Conservation (phyloP, 1,284 basidiomycete genomes). For the Apiotrichum brassicae region DNA sequence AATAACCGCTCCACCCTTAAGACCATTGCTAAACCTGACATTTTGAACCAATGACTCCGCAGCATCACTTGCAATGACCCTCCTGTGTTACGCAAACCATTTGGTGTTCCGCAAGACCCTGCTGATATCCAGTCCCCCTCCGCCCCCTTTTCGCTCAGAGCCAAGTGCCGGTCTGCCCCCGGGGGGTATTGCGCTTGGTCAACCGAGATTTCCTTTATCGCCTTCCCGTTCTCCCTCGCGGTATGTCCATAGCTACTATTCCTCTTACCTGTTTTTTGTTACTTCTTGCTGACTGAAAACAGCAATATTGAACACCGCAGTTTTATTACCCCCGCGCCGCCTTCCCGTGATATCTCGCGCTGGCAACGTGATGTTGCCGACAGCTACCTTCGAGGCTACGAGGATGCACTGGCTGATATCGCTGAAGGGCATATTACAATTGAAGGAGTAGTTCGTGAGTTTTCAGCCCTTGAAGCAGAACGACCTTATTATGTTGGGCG, state of each 20-base stretch:
- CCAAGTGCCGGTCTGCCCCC: no score
- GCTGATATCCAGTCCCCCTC: background rate
- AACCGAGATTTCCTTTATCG: background rate
- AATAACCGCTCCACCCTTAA: no score
- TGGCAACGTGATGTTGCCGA: constrained; percentile 2
- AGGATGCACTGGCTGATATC: constrained; percentile 10
- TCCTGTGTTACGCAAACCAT: no score
- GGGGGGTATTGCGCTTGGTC: background rate
- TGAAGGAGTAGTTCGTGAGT: constrained; percentile 11
- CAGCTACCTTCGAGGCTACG: constrained; percentile 4
- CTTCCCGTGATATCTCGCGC: background rate
- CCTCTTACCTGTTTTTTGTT: no score
- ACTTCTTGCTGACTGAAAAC: no score
- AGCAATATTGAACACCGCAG: background rate
- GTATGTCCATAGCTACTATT: background rate
- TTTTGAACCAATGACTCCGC: no score
- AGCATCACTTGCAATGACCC: no score
- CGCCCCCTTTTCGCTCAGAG: background rate
- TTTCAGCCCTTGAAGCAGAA: no score
- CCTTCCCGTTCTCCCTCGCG: background rate
- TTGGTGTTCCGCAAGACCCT: no score
- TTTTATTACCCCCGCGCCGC: constrained; percentile 8
- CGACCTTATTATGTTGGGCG: no score
- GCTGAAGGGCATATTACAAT: constrained; percentile 7
- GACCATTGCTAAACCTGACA: no score